Evolutionary conservation across 495 filamentous ascomycete species (phyloP), one percentile per base, ranked within the genome.

Genomic region (Hyaloscypha bicolor): DNA sequence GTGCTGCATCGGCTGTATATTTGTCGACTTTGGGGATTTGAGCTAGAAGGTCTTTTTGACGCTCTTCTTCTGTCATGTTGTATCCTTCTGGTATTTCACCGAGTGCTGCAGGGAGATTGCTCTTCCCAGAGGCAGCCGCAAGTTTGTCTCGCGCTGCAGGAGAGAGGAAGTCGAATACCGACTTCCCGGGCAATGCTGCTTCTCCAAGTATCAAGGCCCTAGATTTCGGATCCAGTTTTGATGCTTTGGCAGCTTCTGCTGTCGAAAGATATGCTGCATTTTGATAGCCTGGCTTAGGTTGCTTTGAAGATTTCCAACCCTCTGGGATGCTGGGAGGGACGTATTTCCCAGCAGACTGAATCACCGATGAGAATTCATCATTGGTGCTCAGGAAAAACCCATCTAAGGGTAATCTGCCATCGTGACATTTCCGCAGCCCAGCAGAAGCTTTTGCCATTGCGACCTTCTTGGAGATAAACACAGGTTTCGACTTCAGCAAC

Each of bases 141-240:
- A 99, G 85, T 29, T 87, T 87, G 55, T 92, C 89, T 69, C 95
- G 88, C 9, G 92, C 88, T 48, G 91, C 86, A 1, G 93, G 85
- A 0, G 92, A 90, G 77, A 99, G 86, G 80, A 90, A 98, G 76
- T 97, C 93, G 75, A 98, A 99, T 39, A 99, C 89, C 1, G 95
- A 98, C 76, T 97, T 97, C 11, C 92, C 91, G 4, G 93, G 94
- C 1, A 99, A 80, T 52, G 89, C 86, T 32, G 86, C 81, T 76
- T 98, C 94, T 22, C 93, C 93, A 0, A 99, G 81, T 12, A 97
- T 80, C 19, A 89, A 87, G 12, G 93, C 95, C 69, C 95, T 86
- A 33, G 92, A 81, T 68, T 84, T 90, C 4, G 94, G 91, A 75
- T 96, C 86, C 9, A 97, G 85, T 9, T 82, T 87, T 0, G 92